Base-by-base conservation (phyloP, 1,284 basidiomycete genomes). In the Leccinum pachyderme region DNA sequence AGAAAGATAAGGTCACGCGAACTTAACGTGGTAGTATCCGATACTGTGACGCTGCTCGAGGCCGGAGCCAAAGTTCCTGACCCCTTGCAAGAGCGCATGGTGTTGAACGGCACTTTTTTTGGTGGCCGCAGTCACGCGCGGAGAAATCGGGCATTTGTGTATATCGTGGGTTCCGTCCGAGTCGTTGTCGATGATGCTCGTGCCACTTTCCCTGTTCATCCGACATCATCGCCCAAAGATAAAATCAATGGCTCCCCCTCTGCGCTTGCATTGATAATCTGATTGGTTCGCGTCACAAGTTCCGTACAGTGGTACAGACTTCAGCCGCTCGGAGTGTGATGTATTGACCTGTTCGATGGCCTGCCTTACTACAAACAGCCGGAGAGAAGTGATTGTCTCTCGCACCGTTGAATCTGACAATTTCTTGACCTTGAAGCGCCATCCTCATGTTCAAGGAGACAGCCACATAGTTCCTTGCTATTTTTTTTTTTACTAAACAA, bases 151-250 rank as follows among this genome's bases (percentile, higher is more conserved):
- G n/a, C 15, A 49, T 32, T 27, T 13, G 54, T 15, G 54, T 22
- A 2, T 39, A 37, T 28, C 31, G 32, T 25, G 35, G 44, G 58
- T 49, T 48, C 32, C 4, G 18, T 18, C 18, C 18, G 18, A 33
- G 5, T 29, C 28, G 25, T 11, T 35, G 35, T 37, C 31, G 4
- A 22, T 35, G 24, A 25, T 24, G 9, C 7, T 51, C 29, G 24
- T 31, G 24, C 29, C 28, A 29, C 5, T 9, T 35, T 49, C 47
- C 8, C 24, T 12, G 44, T 59, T 59, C 47, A 58, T 64, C 11
- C 37, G 37, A 37, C 50, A 59, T 56, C 35, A 25, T 50, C 43
- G 47, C 45, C 24, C 29, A 37, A 41, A 6, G 37, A 31, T 7
- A 18, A 43, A 25, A 12, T 39, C 11, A 39, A 22, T 9, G 5